Percentiles rank a stretch among this genome's conserved stretches.
Evolutionary conservation across 345 rosid genomes (phyloP).

Genomic region (Citrus maxima): DNA sequence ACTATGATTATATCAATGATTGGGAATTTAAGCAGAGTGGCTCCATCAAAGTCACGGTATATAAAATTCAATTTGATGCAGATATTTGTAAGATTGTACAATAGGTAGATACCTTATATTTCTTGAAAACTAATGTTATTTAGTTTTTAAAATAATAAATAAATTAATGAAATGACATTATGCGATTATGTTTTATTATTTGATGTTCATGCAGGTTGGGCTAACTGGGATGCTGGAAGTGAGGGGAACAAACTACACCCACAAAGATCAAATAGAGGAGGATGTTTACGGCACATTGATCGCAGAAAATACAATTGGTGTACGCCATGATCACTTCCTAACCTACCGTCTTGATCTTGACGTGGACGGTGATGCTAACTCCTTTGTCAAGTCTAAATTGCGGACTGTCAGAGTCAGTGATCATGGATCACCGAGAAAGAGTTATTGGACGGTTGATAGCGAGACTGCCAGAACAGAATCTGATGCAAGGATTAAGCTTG

Average conservation of each 20-base stretch:
- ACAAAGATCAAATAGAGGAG: conserved; percentile 24
- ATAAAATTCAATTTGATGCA: too few species aligned
- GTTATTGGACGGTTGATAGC: conserved; percentile 39
- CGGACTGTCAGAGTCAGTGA: background rate
- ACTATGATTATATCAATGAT: conserved; percentile 26
- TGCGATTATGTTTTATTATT: background rate
- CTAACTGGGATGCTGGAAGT: conserved; percentile 35
- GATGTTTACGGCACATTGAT: conserved; percentile 36
- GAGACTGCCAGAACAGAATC: conserved; percentile 35
- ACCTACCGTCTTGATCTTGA: conserved; percentile 46
- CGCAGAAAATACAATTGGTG: conserved; percentile 37
- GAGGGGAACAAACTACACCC: conserved; percentile 30
- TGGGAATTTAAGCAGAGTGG: conserved; percentile 41
- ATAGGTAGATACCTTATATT: too few species aligned
- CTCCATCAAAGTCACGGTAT: conserved; percentile 10
- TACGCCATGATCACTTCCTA: conserved; percentile 43
- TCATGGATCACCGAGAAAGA: conserved; percentile 33
- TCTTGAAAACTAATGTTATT: too few species aligned
- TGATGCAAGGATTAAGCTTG: conserved; percentile 32
- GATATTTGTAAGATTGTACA: too few species aligned
- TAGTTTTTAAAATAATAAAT: too few species aligned
- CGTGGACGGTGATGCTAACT: conserved; percentile 37
- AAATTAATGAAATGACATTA: background rate
- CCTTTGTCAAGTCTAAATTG: conserved; percentile 34
- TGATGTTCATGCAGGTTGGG: conserved; percentile 28